These are phyloP conservation scores for Canariomyces notabilis DNA, from an alignment of 2,329 filamentous ascomycete genomes.

Conservation along the genomic window DNA sequence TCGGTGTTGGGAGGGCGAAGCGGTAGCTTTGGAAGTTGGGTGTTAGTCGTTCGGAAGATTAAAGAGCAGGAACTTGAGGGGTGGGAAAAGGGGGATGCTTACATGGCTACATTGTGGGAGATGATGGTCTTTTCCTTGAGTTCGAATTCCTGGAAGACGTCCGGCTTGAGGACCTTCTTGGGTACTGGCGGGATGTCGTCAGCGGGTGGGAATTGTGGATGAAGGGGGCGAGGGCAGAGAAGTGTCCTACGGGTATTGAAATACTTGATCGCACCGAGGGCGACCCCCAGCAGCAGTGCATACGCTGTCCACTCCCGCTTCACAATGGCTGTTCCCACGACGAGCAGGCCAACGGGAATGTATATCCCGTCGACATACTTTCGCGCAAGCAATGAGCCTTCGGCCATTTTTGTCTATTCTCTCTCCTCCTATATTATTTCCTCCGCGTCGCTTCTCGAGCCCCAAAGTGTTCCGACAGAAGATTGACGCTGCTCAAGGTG, in stretches of 20 bases:
- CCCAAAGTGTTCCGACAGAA: no score
- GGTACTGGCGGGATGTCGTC: slow-evolving; percentile 47
- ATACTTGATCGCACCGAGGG: slow-evolving; percentile 67
- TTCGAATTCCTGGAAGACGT: slow-evolving; percentile 84
- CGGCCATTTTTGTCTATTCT: slow-evolving; percentile 32
- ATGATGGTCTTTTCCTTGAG: slow-evolving; percentile 92
- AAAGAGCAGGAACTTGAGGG: background rate
- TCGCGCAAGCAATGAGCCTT: slow-evolving; percentile 47
- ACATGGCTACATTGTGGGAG: slow-evolving; percentile 98
- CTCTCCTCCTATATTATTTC: background rate
- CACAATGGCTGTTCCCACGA: slow-evolving; percentile 70
- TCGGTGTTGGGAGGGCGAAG: slow-evolving; percentile 74
- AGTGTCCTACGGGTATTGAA: slow-evolving; percentile 58
- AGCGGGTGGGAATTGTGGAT: slow-evolving; percentile 3
- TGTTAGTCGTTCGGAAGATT: slow-evolving; percentile 2
- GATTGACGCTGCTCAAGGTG: background rate
- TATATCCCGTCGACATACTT: slow-evolving; percentile 75
- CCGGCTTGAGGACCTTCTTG: slow-evolving; percentile 80
- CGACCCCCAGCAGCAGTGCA: slow-evolving; percentile 60
- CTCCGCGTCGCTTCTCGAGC: background rate
- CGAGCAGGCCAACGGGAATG: slow-evolving; percentile 72
- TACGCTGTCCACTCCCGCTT: slow-evolving; percentile 74
- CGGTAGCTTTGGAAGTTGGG: slow-evolving; percentile 63
- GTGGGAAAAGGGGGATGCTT: slow-evolving; percentile 29
- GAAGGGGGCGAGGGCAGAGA: background rate